phyloP scores from a whole-genome alignment of 805 yeast species.

The Candida pseudoglaebosa region DNA sequence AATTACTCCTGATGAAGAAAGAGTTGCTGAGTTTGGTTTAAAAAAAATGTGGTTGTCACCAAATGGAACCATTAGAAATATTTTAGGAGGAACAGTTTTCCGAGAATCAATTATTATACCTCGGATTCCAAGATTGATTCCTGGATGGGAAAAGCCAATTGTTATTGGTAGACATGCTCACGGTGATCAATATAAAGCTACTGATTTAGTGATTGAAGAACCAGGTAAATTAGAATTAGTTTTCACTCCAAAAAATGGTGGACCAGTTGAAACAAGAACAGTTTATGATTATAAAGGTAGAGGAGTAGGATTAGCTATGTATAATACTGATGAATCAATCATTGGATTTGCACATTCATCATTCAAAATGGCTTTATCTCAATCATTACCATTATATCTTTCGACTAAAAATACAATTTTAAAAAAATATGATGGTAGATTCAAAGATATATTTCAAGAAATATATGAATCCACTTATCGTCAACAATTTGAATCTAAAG shows the following conservation, averaged over 20 bases:
- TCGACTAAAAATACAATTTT: conserved; percentile 79
- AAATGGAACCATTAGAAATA: conserved; percentile 79
- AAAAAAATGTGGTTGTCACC: conserved; percentile 86
- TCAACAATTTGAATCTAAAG: conserved; percentile 51
- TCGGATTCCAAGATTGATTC: conserved; percentile 71
- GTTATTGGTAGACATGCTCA: conserved; percentile 84
- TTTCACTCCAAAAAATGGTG: conserved; percentile 60
- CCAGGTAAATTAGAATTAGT: conserved; percentile 66
- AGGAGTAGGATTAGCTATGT: conserved; percentile 81
- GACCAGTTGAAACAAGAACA: conserved; percentile 41
- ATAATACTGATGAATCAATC: conserved; percentile 77
- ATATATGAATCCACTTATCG: conserved; percentile 58
- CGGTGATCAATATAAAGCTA: conserved; percentile 82
- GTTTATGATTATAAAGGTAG: conserved; percentile 62
- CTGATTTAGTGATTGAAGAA: conserved; percentile 63
- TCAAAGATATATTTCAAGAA: conserved; percentile 74
- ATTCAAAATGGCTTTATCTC: conserved; percentile 65
- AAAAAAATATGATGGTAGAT: conserved; percentile 78
- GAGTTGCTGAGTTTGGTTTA: conserved; percentile 70
- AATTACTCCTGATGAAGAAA: conserved; percentile 77
- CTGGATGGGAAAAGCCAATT: conserved; percentile 79
- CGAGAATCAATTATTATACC: conserved; percentile 81
- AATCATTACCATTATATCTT: conserved; percentile 60
- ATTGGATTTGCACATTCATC: conserved; percentile 76
- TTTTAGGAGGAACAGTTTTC: conserved; percentile 78